Percentiles rank a stretch among this genome's conserved stretches.
Evolutionary conservation across 495 filamentous ascomycete genomes (phyloP).

Genomic region (Paragyromitra xinjiangensis): DNA sequence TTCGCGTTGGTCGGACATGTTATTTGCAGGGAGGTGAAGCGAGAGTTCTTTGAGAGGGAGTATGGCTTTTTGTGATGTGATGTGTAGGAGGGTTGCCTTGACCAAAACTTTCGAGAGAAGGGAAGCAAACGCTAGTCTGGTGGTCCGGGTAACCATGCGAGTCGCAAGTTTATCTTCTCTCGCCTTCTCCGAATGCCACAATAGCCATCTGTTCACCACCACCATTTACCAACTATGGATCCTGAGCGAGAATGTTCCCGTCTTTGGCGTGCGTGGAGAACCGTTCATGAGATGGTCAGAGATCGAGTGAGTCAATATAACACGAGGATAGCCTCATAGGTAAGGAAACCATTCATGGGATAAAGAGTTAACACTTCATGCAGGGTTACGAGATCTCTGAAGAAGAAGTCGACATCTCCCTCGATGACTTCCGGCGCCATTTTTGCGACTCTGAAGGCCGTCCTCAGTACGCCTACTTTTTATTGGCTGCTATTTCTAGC

Average conservation of each 20-base stretch:
- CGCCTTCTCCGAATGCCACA: not conserved
- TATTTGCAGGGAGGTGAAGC: constrained; percentile 10
- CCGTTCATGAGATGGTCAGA: constrained; percentile 84
- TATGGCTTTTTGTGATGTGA: not conserved
- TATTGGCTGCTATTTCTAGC: not conserved
- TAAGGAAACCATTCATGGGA: not conserved
- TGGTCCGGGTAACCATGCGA: constrained; percentile 28
- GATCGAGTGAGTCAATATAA: constrained; percentile 71
- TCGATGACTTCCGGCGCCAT: constrained; percentile 74
- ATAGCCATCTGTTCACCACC: constrained; percentile 3
- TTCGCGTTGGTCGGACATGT: constrained; percentile 67
- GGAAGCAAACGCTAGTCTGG: not conserved
- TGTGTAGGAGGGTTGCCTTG: not conserved
- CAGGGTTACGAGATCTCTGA: constrained; percentile 93
- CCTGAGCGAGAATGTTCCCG: constrained; percentile 73
- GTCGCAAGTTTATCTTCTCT: not conserved
- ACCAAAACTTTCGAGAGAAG: not conserved
- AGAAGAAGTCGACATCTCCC: constrained; percentile 82
- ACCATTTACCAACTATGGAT: constrained; percentile 57
- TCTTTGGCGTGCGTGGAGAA: constrained; percentile 88
- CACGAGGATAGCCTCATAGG: not conserved
- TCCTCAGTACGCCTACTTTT: constrained; percentile 50
- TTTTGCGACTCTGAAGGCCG: constrained; percentile 75
- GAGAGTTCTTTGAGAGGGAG: not conserved
- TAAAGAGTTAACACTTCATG: constrained; percentile 13